Conservation (phyloP, 495 filamentous ascomycete genomes). For the Lophiotrema nucula region DNA sequence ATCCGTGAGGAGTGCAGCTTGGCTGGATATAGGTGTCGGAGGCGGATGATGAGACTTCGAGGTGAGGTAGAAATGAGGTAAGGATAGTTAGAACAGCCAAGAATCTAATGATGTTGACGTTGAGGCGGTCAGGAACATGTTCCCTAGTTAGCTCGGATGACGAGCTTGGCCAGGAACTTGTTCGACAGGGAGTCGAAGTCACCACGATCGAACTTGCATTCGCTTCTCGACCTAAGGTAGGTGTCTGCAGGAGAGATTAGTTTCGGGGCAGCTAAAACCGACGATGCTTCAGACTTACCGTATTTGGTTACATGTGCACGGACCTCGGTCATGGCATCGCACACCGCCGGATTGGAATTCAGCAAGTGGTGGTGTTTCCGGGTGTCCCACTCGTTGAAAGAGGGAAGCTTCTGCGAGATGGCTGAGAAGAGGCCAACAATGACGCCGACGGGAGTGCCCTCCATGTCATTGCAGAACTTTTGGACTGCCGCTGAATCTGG, state of each 20-base stretch:
- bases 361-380: conserved; percentile 80
- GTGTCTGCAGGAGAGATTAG: conserved; percentile 48
- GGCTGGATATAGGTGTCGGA: background rate
- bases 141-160: conserved; percentile 81
- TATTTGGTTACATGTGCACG: conserved; percentile 83
- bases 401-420: conserved; percentile 89
- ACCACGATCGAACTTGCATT: conserved; percentile 76
- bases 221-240: conserved; percentile 57
- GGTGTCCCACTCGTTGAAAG: conserved; percentile 88
- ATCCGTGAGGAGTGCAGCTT: conserved; percentile 17
- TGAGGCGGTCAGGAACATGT: background rate
- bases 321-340: conserved; percentile 92
- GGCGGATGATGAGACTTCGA: conserved; percentile 15
- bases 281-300: conserved; percentile 57
- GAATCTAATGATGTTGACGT: conserved; percentile 3
- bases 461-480: conserved; percentile 94
- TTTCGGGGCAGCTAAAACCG: conserved; percentile 10
- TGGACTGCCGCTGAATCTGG: conserved; percentile 77
- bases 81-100: conserved; percentile 6
- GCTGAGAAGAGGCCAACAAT: conserved; percentile 93
- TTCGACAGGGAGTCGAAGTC: conserved; percentile 93
- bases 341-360: conserved; percentile 83
- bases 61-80: background rate
- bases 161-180: conserved; percentile 90
- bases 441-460: conserved; percentile 87